A percentile compares a stretch with the other conserved stretches of the same genome.
These are phyloP conservation scores for Maudiozyma serrabonitensis DNA, from an alignment of 805 yeast species.

Conservation along the genomic window DNA sequence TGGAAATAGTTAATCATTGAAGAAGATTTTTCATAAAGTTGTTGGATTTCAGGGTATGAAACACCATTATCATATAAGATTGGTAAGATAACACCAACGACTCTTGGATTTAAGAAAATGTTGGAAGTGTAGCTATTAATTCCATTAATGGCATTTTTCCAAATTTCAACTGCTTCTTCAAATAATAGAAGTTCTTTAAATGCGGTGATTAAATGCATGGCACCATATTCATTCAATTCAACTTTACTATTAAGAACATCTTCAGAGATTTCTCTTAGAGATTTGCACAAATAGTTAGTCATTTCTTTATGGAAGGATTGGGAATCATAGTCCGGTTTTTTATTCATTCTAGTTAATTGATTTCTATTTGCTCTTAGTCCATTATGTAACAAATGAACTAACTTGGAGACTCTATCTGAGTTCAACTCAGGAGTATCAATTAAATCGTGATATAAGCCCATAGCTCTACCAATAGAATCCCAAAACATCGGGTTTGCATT, in stretches of 20 bases:
- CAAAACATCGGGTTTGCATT: constrained; percentile 40
- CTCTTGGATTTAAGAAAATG: constrained; percentile 51
- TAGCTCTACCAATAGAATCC: constrained; percentile 42
- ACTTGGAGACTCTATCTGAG: constrained; percentile 37
- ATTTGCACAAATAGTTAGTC: constrained; percentile 39
- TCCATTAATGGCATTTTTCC: constrained; percentile 43
- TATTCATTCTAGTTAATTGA: constrained; percentile 44
- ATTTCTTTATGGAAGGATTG: constrained; percentile 47
- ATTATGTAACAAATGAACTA: constrained; percentile 44
- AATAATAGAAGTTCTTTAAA: constrained; percentile 51
- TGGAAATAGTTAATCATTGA: constrained; percentile 27
- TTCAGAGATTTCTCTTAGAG: constrained; percentile 43
- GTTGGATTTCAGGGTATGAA: constrained; percentile 50
- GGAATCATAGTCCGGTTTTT: constrained; percentile 52
- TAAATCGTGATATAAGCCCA: constrained; percentile 41
- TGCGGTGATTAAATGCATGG: constrained; percentile 47
- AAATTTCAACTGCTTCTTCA: constrained; percentile 55
- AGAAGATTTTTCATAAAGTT: constrained; percentile 41
- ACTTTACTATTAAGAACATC: constrained; percentile 39
- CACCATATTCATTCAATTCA: constrained; percentile 42
- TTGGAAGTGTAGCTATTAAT: constrained; percentile 17
- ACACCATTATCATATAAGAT: constrained; percentile 53
- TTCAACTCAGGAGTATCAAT: constrained; percentile 39
- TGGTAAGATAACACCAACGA: constrained; percentile 61
- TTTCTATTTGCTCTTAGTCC: constrained; percentile 47